These are phyloP conservation scores for Mytilinidion resinicola DNA, from an alignment of 495 filamentous ascomycete species.

Conservation along the genomic window DNA sequence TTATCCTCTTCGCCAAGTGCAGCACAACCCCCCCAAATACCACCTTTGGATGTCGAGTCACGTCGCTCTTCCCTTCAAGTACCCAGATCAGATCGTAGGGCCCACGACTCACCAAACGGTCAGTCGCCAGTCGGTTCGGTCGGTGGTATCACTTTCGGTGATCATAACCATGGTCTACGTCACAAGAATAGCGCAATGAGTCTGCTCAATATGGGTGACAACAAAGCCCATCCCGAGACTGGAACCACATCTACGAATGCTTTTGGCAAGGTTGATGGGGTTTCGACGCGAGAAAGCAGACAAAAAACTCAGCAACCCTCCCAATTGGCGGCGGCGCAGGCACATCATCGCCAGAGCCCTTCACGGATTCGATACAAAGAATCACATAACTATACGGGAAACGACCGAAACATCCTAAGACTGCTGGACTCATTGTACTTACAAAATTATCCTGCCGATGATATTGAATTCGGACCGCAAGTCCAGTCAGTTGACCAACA, in stretches of 20 bases:
- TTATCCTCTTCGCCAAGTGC: constrained; percentile 41
- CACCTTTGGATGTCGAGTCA: constrained; percentile 16
- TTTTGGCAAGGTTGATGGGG: constrained; percentile 74
- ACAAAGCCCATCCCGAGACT: constrained; percentile 77
- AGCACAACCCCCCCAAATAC: constrained; percentile 4
- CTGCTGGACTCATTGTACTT: constrained; percentile 84
- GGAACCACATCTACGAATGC: constrained; percentile 73
- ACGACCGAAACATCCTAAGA: constrained; percentile 78
- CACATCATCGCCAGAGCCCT: constrained; percentile 29
- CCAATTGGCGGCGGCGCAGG: constrained; percentile 26
- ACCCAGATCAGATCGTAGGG: not conserved
- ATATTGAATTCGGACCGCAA: constrained; percentile 70
- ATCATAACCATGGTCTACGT: constrained; percentile 31
- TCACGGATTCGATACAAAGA: constrained; percentile 29
- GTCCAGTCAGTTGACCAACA: constrained; percentile 65
- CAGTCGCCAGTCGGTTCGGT: constrained; percentile 17
- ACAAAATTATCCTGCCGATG: constrained; percentile 82
- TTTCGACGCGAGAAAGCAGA: constrained; percentile 9
- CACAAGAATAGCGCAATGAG: constrained; percentile 77
- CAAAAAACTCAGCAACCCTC: constrained; percentile 34
- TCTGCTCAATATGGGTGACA: constrained; percentile 69
- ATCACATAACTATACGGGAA: constrained; percentile 73
- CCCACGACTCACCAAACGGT: not conserved
- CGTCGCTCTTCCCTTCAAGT: constrained; percentile 21
- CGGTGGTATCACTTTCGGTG: constrained; percentile 1